Conservation (phyloP, 371 early-diverging fungal genomes). For the Sporodiniella umbellata region DNA sequence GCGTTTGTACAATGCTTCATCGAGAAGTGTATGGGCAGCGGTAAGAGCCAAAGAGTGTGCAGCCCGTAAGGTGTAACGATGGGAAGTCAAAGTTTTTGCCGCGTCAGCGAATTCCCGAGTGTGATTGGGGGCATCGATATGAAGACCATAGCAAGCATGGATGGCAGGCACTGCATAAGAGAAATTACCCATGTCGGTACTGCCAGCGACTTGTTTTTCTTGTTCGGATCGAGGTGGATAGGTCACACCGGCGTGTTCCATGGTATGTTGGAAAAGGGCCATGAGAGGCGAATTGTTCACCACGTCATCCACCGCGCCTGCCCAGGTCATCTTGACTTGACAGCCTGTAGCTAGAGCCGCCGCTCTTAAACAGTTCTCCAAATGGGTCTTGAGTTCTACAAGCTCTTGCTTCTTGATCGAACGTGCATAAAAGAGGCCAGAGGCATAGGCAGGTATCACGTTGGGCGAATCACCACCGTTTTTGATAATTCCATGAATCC, state of each 20-base stretch:
- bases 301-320: slow-evolving; percentile 37
- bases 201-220: slow-evolving; percentile 34
- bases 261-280: slow-evolving; percentile 43
- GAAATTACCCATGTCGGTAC: slow-evolving; percentile 74
- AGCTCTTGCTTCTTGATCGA: slow-evolving; percentile 45
- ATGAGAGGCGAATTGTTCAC: slow-evolving; percentile 53
- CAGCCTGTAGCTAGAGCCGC: slow-evolving; percentile 67
- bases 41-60: slow-evolving; percentile 27
- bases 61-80: slow-evolving; percentile 51
- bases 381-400: slow-evolving; percentile 33
- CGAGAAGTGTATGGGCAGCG: slow-evolving; percentile 23
- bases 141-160: slow-evolving; percentile 13
- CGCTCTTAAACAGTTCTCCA: slow-evolving; percentile 54
- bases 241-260: slow-evolving; percentile 35
- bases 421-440: slow-evolving; percentile 51
- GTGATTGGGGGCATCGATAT: slow-evolving; percentile 3
- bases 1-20: slow-evolving; percentile 14
- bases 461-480: slow-evolving; percentile 11
- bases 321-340: slow-evolving; percentile 44
- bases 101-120: slow-evolving; percentile 50
- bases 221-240: slow-evolving; percentile 34
- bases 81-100: slow-evolving; percentile 58
- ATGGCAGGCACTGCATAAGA: slow-evolving; percentile 25
- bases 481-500: slow-evolving; percentile 60
- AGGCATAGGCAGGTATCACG: slow-evolving; percentile 57